These are phyloP conservation scores for Alternaria sp. DNA, from an alignment of 2,329 filamentous ascomycete species.

Conservation along the genomic window DNA sequence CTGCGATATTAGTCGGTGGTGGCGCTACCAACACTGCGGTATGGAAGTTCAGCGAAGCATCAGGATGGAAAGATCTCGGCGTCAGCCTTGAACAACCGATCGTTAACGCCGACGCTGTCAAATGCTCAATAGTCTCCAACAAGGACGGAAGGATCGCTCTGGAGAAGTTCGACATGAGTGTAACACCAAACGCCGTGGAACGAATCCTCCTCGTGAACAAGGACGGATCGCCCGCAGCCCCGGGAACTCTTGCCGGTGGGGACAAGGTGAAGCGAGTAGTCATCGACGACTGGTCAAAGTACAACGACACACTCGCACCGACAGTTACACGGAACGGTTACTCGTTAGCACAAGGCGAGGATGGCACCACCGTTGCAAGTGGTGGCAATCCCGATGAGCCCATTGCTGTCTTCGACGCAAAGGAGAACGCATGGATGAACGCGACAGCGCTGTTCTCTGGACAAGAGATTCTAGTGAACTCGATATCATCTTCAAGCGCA, in stretches of 20 bases:
- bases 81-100: slow-evolving; percentile 68
- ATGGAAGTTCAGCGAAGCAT: slow-evolving; percentile 71
- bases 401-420: slow-evolving; percentile 78
- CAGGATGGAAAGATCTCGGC: slow-evolving; percentile 72
- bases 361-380: slow-evolving; percentile 77
- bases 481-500: slow-evolving; percentile 41
- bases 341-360: slow-evolving; percentile 70
- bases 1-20: slow-evolving; percentile 79
- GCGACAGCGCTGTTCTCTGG: slow-evolving; percentile 67
- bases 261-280: slow-evolving; percentile 61
- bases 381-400: slow-evolving; percentile 71
- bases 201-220: slow-evolving; percentile 71
- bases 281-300: slow-evolving; percentile 73
- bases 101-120: slow-evolving; percentile 64
- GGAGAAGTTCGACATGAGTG: slow-evolving; percentile 76
- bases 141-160: slow-evolving; percentile 80
- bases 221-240: slow-evolving; percentile 59
- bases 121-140: slow-evolving; percentile 71
- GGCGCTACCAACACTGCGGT: slow-evolving; percentile 68
- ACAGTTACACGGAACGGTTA: slow-evolving; percentile 69
- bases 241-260: slow-evolving; percentile 56
- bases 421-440: slow-evolving; percentile 79
- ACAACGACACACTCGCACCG: slow-evolving; percentile 78
- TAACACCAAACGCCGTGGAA: slow-evolving; percentile 76
- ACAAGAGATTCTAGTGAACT: slow-evolving; percentile 43